A percentile compares a stretch with the other conserved stretches of the same genome.
Conservation (phyloP, 495 filamentous ascomycete species). For the Cladorrhinum samala region DNA sequence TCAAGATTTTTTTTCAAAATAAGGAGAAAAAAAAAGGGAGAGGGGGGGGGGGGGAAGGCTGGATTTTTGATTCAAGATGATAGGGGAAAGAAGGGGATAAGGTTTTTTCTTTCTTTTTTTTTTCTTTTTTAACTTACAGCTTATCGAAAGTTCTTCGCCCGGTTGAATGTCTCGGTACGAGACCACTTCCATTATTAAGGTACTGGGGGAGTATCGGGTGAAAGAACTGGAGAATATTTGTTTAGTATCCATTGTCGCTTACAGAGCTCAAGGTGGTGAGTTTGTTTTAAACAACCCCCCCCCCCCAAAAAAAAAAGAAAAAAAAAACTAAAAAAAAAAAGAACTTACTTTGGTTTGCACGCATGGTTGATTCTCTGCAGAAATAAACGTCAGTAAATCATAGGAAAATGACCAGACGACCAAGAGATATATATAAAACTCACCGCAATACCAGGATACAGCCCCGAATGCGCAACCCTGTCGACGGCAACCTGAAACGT, state of each 20-base stretch:
- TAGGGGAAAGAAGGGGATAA: background rate
- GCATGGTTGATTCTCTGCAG: slow-evolving; percentile 28
- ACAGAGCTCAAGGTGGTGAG: too few relatives aligned
- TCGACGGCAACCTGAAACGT: slow-evolving; percentile 21
- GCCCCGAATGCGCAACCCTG: slow-evolving; percentile 21
- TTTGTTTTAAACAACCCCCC: too few relatives aligned
- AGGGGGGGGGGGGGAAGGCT: background rate
- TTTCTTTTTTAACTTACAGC: too few relatives aligned
- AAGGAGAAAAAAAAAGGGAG: background rate
- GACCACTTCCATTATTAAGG: slow-evolving; percentile 26
- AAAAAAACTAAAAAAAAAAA: too few relatives aligned
- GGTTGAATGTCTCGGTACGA: slow-evolving; percentile 25
- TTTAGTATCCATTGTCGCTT: background rate
- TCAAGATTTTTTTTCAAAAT: background rate
- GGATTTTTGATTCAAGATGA: too few relatives aligned
- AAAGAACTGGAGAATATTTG: slow-evolving; percentile 8
- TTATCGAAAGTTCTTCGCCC: slow-evolving; percentile 28
- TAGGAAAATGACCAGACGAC: background rate
- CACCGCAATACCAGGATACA: slow-evolving; percentile 29
- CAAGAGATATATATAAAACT: slow-evolving; percentile 6
- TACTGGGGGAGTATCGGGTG: slow-evolving; percentile 23
- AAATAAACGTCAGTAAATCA: background rate
- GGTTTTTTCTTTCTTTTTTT: too few relatives aligned
- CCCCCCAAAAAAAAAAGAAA: too few relatives aligned
- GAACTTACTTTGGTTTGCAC: slow-evolving; percentile 28